Evolutionary conservation across 2,329 filamentous ascomycete genomes (phyloP), one percentile per base, ranked within the genome.

Genomic region (Rhytidhysteron rufulum): DNA sequence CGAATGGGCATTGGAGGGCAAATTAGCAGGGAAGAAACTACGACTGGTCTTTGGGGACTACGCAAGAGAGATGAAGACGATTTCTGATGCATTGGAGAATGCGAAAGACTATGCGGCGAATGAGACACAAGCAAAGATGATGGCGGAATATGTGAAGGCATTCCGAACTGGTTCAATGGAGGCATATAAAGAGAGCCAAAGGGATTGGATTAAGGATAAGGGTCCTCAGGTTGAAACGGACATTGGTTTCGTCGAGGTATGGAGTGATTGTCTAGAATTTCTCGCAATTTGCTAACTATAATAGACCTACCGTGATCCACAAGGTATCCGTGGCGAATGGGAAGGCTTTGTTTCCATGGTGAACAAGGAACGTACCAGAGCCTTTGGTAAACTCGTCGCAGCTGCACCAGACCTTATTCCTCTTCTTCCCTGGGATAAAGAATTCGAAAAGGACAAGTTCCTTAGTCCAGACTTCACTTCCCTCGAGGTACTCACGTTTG

Each of bases 361-460:
- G 33, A 97, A 97, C 67, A 75, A 91, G 58, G 91, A 96, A 63
- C 83, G 91, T 16, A 98, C 91, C 1, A 79, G 79, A 43, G 88
- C 90, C 1, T 97, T 97, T 59, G 85, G 85, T 6, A 84, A 86
- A 51, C 79, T 97, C 1, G 93, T 97, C 4, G 77, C 83, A 16
- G 83, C 83, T 19, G 90, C 93, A 0, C 85, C 89, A 9, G 73
- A 74, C 33, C 83, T 95, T 60, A 96, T 98, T 37, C 88, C 89
- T 5, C 81, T 94, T 47, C 72, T 98, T 11, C 93, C 93, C 0
- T 98, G 93, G 93, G 72, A 75, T 25, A 78, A 79, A 34, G 86
- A 88, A 1, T 98, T 97, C 51, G 93, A 98, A 63, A 97, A 97
- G 68, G 90, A 96, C 71, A 89, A 86, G 58, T 98, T 98, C 67